Evolutionary conservation across 225 moss, liverwort and hornwort genomes (phyloP), one percentile per base, ranked within the genome.

Genomic region (Pseudoscleropodium purum): DNA sequence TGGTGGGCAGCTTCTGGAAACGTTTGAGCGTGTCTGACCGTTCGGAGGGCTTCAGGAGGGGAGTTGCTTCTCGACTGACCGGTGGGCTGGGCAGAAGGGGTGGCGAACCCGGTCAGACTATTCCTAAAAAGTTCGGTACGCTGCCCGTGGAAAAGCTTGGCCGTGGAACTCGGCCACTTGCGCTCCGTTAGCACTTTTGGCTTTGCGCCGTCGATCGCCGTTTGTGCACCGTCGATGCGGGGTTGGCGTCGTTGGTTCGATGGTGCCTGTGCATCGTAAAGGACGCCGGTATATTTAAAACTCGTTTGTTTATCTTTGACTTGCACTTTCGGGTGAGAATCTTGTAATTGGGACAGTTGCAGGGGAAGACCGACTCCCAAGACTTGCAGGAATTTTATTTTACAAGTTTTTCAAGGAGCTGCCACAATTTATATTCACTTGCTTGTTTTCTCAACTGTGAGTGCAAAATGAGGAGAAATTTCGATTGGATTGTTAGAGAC

Each of bases 361-460:
- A 19, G 7, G 75, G 31, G 17, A 17, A 19, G 60, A 60, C 24
- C 4, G 74, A 27, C n/a, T 49, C 31, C 33, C 47, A 49, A 49
- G 75, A 45, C 45, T 43, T 30, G 30, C 74, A 30, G 18, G 11
- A 18, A 75, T 30, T 75, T 31, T 47, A 18, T 11, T 11, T 47
- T 30, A 10, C 30, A 75, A 47, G 39, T 59, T 69, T 26, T 39
- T 70, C 11, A 74, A 47, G 19, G 75, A 33, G 12, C 3, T 49
- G 0, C 19, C 4, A 1, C 19, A 13, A 75, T 7, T 2, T 2
- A 11, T 54, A 17, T 5, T 54, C 11, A 2, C 1, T 39, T 13
- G 13, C 39, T 39, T 4, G 24, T 59, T 69, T 15, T 75, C 1
- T 47, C 30, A 45, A 10, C 2, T 31, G 0, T 18, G 2, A 47